Evolutionary conservation across 306 rosid species (phyloP), one percentile per base, ranked within the genome.

Genomic region (Casuarina equisetifolia): DNA sequence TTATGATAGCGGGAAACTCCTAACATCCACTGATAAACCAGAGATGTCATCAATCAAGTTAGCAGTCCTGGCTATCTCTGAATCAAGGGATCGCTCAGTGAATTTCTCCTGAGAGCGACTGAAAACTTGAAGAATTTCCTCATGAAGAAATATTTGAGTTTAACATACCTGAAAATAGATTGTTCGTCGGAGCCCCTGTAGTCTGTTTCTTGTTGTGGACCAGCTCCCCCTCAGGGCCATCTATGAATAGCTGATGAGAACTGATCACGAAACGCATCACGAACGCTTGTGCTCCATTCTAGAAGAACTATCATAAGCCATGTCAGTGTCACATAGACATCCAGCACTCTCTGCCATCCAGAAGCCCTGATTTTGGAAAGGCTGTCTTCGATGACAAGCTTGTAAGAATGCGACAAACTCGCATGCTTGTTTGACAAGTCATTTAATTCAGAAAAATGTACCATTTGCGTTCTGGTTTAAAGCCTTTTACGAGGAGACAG

Each of bases 131-230:
- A 84, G 86, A 78, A 80, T 72, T 82, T 51, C 82, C 91, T 93
- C 93, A 88, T 0, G 83, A 72, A 78, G 89, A 69, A 77, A 81
- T 74, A 81, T 77, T 82, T 19, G 91, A 72, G 62, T 59, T 78
- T 51, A 81, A 87, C 85, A 91, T 78, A 79, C 86, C 95, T 15
- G 86, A 69, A 57, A 72, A 80, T 44, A 80, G 74, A 86, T 81
- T 79, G 55, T 46, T 84, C 78, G 72, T 80, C 19, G 91, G 84
- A 74, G 78, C 82, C 77, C 78, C 96, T 53, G 88, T 77, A 4
- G 86, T 90, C 80, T 88, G 98, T 79, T 91, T 91, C 92, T 91
- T 93, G 81, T 78, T 88, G 42, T 93, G 90, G 76, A 82, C 59
- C 45, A 80, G 62, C 80, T 87, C 90, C 85, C 82, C 87, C 73